Evolutionary conservation across 2,329 filamentous ascomycete species (phyloP), one percentile per base, ranked within the genome.

Genomic region (Parastagonospora avenae): DNA sequence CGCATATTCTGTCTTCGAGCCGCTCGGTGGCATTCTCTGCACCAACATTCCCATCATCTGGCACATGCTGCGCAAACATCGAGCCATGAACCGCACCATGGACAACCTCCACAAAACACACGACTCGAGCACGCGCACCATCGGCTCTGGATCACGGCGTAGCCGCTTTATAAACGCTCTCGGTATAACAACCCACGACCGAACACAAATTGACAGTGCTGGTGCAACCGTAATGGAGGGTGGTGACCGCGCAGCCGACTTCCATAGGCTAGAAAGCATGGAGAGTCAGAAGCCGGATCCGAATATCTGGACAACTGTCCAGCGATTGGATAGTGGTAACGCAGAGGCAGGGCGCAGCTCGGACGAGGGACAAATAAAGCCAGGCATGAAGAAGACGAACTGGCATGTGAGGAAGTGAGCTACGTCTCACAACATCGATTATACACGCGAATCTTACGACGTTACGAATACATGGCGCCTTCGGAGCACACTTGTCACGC

Each of bases 41-140:
- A 71, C 64, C 27, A 71, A 72, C 48, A 52, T 72, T 1, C 68
- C 68, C 8, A 68, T 71, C 8, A 64, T 71, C 12, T 71, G 65
- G 63, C 68, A 71, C 52, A 70, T 71, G 66, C 57, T 60, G 46
- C 64, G 68, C 16, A 71, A 70, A 42, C 57, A 50, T 27, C 51
- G 46, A 27, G 51, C 53, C 4, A 29, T 57, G 4, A 56, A 60
- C 2, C 55, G 58, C 15, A 57, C 53, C 30, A 57, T n/a, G 12
- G 19, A 27, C 55, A 8, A 40, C 42, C 30, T 62, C 61, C 42
- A 64, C 60, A 58, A 50, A 55, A 6, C 54, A 53, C 29, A 55
- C 52, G 1, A 46, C 7, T 62, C 52, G 12, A 55, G 55, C 15
- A 59, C 59, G 27, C 50, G 59, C 16, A 65, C 65, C 19, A 59